These are phyloP conservation scores for Bruguiera hainesii DNA, from an alignment of 441 rosid species.

Conservation along the genomic window DNA sequence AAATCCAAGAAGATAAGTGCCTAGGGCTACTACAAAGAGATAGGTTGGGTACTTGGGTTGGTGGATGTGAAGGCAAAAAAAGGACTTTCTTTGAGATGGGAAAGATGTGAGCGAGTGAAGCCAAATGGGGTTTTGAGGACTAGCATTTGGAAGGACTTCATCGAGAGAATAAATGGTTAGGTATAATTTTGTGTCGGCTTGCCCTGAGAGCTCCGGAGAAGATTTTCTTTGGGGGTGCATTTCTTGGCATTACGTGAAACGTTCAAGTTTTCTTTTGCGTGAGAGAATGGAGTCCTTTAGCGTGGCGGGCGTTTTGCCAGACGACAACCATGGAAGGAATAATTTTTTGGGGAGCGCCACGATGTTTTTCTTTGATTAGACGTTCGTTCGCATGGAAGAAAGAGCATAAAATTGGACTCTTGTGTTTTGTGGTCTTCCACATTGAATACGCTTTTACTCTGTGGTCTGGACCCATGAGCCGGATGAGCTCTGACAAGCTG, in stretches of 20 bases:
- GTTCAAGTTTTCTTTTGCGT: conserved; percentile 17
- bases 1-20: conserved; percentile 41
- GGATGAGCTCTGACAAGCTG: conserved; percentile 7
- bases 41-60: conserved; percentile 29
- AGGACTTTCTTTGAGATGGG: conserved; percentile 33
- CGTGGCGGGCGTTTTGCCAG: conserved; percentile 17
- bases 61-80: conserved; percentile 45
- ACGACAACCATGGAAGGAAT: conserved; percentile 27
- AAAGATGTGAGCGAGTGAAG: conserved; percentile 22
- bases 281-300: conserved; percentile 15
- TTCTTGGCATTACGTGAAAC: conserved; percentile 7
- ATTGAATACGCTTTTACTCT: background rate
- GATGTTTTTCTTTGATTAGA: conserved; percentile 18
- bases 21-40: conserved; percentile 25
- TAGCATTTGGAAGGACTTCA: conserved; percentile 36
- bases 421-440: background rate
- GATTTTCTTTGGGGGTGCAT: conserved; percentile 20
- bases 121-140: conserved; percentile 37
- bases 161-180: conserved; percentile 34
- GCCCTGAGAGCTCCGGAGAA: conserved; percentile 24
- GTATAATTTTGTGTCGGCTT: conserved; percentile 28
- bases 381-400: background rate
- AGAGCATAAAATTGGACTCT: conserved; percentile 12
- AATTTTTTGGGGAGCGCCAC: conserved; percentile 13
- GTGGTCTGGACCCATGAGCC: background rate